phyloP scores from a whole-genome alignment of 768 basidiomycete species.

The Lactifluus rugatus region DNA sequence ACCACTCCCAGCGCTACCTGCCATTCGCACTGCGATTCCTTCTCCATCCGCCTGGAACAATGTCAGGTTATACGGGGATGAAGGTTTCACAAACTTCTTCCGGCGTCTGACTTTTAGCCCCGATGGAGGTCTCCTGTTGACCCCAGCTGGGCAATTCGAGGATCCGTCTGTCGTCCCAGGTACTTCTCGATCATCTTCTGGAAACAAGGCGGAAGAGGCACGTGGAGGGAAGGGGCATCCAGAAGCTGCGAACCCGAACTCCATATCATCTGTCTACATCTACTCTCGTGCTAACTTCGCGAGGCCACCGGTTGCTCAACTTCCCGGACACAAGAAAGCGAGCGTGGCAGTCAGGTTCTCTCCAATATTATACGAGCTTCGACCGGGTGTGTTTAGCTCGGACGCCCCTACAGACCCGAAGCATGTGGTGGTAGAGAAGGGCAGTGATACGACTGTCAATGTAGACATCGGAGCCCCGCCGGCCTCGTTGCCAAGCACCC shows the following conservation, averaged over 20 bases:
- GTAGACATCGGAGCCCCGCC: conserved; percentile 36
- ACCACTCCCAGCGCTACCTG: conserved; percentile 87
- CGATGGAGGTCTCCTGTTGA: conserved; percentile 86
- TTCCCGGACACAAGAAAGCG: conserved; percentile 94
- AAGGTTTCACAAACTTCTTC: conserved; percentile 94
- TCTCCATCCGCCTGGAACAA: conserved; percentile 47
- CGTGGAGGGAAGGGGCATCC: conserved; percentile 54
- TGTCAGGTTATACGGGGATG: conserved; percentile 88
- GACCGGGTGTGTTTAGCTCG: conserved; percentile 41
- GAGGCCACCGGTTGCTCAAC: conserved; percentile 83
- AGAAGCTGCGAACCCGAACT: conserved; percentile 29
- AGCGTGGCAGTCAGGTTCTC: conserved; percentile 92
- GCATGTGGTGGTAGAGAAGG: conserved; percentile 57
- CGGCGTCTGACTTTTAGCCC: conserved; percentile 88
- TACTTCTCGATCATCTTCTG: conserved; percentile 26
- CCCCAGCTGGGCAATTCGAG: conserved; percentile 95
- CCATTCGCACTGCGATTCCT: conserved; percentile 62
- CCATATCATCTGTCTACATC: conserved; percentile 72
- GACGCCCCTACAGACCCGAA: conserved; percentile 34
- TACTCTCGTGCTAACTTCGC: conserved; percentile 95
- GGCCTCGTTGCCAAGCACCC: conserved; percentile 4
- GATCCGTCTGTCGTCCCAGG: conserved; percentile 61
- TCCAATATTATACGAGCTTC: conserved; percentile 86
- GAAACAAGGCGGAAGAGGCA: conserved; percentile 27
- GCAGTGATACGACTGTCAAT: conserved; percentile 48